A percentile compares a stretch with the other conserved stretches of the same genome.
Conservation (phyloP, 1,139 yeast species). For the Hyphopichia pseudoburtonii region DNA sequence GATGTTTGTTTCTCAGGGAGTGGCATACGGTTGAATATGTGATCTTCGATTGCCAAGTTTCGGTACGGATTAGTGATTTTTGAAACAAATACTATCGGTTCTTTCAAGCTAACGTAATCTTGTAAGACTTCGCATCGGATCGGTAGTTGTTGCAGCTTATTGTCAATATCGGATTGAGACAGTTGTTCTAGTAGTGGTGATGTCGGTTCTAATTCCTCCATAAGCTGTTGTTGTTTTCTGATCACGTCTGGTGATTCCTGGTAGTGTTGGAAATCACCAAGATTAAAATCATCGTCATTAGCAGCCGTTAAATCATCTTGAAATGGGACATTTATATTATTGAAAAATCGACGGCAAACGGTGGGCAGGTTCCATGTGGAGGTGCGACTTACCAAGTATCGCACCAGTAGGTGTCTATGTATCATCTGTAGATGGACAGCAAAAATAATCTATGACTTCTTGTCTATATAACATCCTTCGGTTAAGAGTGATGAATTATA, state of each 20-base stretch:
- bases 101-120: slow-evolving; percentile 8
- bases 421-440: too few species aligned
- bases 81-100: slow-evolving; percentile 43
- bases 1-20: slow-evolving; percentile 21
- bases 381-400: too few species aligned
- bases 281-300: slow-evolving; percentile 37
- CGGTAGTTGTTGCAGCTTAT: too few species aligned
- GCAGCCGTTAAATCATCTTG: slow-evolving; percentile 38
- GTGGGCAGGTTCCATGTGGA: too few species aligned
- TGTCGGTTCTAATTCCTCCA: not conserved
- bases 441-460: too few species aligned
- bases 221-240: not conserved
- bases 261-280: slow-evolving; percentile 42
- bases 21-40: slow-evolving; percentile 68
- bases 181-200: too few species aligned
- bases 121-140: not conserved
- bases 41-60: slow-evolving; percentile 83
- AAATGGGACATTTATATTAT: slow-evolving; percentile 32
- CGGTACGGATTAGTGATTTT: slow-evolving; percentile 62
- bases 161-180: too few species aligned
- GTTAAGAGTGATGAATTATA: too few species aligned
- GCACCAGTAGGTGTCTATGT: too few species aligned
- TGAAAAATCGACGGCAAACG: slow-evolving; percentile 8
- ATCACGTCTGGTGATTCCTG: slow-evolving; percentile 31
- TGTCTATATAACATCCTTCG: too few species aligned